Conservation (phyloP, 1,284 basidiomycete genomes). For the Trichosporon asahii region DNA sequence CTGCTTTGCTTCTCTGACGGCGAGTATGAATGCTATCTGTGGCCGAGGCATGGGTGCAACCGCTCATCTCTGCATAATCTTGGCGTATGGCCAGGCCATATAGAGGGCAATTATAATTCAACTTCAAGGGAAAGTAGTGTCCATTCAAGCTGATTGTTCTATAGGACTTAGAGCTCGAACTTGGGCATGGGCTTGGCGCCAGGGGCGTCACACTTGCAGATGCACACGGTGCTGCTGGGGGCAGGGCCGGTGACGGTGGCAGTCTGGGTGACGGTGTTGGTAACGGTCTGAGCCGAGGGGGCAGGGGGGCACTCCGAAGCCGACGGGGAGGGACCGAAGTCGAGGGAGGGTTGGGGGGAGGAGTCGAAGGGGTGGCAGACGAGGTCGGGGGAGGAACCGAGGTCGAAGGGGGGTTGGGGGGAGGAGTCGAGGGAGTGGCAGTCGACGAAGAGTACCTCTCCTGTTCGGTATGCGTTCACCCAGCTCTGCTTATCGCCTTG, state of each 20-base stretch:
- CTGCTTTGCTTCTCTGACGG: no score
- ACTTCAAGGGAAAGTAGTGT: neutral
- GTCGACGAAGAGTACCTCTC: no score
- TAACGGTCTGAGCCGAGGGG: neutral
- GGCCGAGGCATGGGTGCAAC: neutral
- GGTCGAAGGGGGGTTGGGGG: neutral
- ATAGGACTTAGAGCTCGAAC: slow-evolving; percentile 14
- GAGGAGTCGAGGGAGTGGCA: neutral
- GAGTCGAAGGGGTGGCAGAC: neutral
- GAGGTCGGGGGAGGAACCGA: neutral
- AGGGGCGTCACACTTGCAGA: slow-evolving; percentile 13
- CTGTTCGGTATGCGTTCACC: no score
- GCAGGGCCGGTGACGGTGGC: neutral
- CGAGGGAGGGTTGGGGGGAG: neutral
- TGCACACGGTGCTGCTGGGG: slow-evolving; percentile 5
- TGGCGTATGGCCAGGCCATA: neutral
- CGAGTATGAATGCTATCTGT: neutral
- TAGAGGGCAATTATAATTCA: neutral
- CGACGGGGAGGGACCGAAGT: neutral
- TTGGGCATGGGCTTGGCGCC: slow-evolving; percentile 19
- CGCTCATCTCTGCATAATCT: neutral
- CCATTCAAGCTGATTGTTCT: neutral
- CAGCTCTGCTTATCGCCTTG: no score
- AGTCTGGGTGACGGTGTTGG: slow-evolving; percentile 10
- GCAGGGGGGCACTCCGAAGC: slow-evolving; percentile 5